phyloP scores from a whole-genome alignment of 441 rosid genomes.

The Daphne laureola region DNA sequence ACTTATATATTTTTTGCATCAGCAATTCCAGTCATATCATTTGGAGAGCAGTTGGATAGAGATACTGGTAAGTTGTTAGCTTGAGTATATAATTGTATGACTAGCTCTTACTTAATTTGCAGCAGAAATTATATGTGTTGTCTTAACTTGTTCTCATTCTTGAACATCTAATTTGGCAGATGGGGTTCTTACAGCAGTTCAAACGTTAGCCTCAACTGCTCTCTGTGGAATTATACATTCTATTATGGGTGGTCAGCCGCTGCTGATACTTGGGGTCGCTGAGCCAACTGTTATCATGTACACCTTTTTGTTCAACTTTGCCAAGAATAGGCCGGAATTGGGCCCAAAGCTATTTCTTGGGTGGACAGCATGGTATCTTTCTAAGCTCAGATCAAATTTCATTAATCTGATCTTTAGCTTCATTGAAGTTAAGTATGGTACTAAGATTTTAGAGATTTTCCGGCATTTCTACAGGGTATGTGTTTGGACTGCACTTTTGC shows the following conservation, averaged over 20 bases:
- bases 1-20: constrained; percentile 69
- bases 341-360: constrained; percentile 56
- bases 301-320: constrained; percentile 67
- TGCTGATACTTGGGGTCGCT: constrained; percentile 70
- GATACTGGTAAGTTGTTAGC: constrained; percentile 35
- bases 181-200: constrained; percentile 61
- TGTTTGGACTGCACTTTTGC: constrained; percentile 64
- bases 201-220: constrained; percentile 63
- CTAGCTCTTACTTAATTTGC: constrained; percentile 2
- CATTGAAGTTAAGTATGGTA: not conserved
- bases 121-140: not conserved
- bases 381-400: constrained; percentile 5
- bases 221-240: constrained; percentile 65
- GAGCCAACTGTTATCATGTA: constrained; percentile 80
- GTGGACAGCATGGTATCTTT: constrained; percentile 63
- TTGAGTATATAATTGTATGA: not conserved
- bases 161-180: constrained; percentile 23
- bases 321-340: constrained; percentile 48
- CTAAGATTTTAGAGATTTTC: not conserved
- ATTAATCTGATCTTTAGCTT: not conserved
- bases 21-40: constrained; percentile 65
- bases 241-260: constrained; percentile 58
- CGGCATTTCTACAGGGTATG: constrained; percentile 44
- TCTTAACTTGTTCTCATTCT: not conserved
- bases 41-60: constrained; percentile 72